Evolutionary conservation across 2,329 filamentous ascomycete species (phyloP).

Genomic region (Ascomycota sp.): DNA sequence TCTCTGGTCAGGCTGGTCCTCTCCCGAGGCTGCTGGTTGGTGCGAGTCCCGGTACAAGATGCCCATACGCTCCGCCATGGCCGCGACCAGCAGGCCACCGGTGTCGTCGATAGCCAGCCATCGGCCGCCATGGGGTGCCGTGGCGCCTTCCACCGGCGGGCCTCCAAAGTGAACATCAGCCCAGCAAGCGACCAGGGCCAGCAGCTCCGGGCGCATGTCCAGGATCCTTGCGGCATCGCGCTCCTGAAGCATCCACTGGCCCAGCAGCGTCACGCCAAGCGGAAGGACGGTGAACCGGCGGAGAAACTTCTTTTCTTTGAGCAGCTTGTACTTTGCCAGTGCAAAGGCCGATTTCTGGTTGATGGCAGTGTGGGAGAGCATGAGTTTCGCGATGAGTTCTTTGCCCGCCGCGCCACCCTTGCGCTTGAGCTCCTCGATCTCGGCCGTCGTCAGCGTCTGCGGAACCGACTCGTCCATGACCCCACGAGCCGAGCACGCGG

Average conservation of each 20-base stretch:
- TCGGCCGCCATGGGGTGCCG: constrained; percentile 20
- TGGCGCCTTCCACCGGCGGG: constrained; percentile 7
- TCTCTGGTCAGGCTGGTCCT: too few relatives aligned
- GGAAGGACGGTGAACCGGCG: constrained; percentile 71
- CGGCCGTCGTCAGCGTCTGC: constrained; percentile 59
- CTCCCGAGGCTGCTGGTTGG: too few relatives aligned
- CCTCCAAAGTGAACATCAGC: constrained; percentile 58
- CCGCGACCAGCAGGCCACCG: constrained; percentile 60
- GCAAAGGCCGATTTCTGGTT: constrained; percentile 92
- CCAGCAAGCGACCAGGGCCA: constrained; percentile 72
- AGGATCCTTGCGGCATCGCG: constrained; percentile 64
- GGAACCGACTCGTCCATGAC: constrained; percentile 40
- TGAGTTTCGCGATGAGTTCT: constrained; percentile 80
- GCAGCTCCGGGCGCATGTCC: constrained; percentile 68
- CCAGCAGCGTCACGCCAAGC: constrained; percentile 56
- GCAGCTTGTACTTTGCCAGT: constrained; percentile 82
- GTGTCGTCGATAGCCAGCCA: constrained; percentile 82
- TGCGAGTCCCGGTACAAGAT: constrained; percentile 39
- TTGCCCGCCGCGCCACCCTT: constrained; percentile 62
- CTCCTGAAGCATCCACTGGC: constrained; percentile 59
- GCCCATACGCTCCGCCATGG: constrained; percentile 76
- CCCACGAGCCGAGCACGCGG: too few relatives aligned
- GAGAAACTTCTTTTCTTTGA: constrained; percentile 88
- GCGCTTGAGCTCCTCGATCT: constrained; percentile 54
- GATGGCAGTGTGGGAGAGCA: constrained; percentile 72